Conservation (phyloP, 2,329 filamentous ascomycete species). For the Helotiales sp. region DNA sequence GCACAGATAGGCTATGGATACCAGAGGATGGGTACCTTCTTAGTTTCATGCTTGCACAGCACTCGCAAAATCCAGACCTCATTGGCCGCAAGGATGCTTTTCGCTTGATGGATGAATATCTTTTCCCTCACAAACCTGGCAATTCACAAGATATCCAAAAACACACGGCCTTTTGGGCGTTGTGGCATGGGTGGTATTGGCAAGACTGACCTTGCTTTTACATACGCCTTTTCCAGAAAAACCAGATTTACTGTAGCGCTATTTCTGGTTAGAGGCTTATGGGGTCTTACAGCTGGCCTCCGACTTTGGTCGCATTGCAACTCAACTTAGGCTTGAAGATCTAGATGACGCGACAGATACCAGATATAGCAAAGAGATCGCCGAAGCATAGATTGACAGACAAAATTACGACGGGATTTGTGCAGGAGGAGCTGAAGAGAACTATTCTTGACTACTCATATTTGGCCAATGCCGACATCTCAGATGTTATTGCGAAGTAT, state of each 20-base stretch:
- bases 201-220: conserved; percentile 26
- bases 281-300: conserved; percentile 6
- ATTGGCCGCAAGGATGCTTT: neutral
- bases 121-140: neutral
- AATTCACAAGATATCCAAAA: neutral
- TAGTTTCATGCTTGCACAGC: too few relatives aligned
- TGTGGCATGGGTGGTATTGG: conserved; percentile 29
- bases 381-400: neutral
- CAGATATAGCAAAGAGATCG: neutral
- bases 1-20: too few relatives aligned
- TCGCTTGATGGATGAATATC: conserved; percentile 1
- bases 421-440: conserved; percentile 9
- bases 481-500: conserved; percentile 20
- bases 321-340: neutral
- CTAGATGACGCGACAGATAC: neutral
- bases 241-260: conserved; percentile 20
- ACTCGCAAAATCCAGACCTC: too few relatives aligned
- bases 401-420: neutral
- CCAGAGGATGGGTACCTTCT: too few relatives aligned
- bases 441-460: conserved; percentile 27
- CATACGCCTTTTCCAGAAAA: conserved; percentile 21
- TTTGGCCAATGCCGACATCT: conserved; percentile 31
- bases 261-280: conserved; percentile 26
- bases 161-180: conserved; percentile 12
- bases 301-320: conserved; percentile 3